Percentiles rank a stretch among this genome's conserved stretches.
Evolutionary conservation across 768 basidiomycete species (phyloP).

Genomic region (Russula olivacea): DNA sequence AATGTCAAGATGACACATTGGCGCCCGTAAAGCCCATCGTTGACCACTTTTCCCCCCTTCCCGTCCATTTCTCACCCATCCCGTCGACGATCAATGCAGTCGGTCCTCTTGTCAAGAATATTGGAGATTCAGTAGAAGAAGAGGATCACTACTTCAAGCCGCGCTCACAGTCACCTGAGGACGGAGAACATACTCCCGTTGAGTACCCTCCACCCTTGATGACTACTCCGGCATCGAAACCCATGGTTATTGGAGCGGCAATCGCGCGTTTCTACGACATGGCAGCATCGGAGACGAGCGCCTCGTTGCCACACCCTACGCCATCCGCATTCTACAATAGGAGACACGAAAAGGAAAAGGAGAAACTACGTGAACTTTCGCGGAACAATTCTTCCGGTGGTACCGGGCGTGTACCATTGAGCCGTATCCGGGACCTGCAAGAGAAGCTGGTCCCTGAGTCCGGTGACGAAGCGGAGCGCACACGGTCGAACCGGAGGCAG

Average conservation of each 20-base stretch:
- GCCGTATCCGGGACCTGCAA: slow-evolving; percentile 18
- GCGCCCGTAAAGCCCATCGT: slow-evolving; percentile 3
- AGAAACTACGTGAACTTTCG: slow-evolving; percentile 24
- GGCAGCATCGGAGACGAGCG: slow-evolving; percentile 16
- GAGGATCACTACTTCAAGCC: slow-evolving; percentile 17
- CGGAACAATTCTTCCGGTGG: slow-evolving; percentile 25
- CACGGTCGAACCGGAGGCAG: slow-evolving; percentile 12
- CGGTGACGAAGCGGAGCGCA: slow-evolving; percentile 25
- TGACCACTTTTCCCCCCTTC: slow-evolving; percentile 25
- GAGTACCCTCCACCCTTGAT: slow-evolving; percentile 12
- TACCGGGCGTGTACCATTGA: slow-evolving; percentile 18
- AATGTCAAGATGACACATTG: slow-evolving; percentile 8
- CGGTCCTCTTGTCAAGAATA: slow-evolving; percentile 20
- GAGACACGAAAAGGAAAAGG: slow-evolving; percentile 24
- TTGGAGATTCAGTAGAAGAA: slow-evolving; percentile 3
- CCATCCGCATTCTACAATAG: slow-evolving; percentile 22
- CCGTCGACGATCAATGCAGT: slow-evolving; percentile 13
- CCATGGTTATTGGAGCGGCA: slow-evolving; percentile 16
- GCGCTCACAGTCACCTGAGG: slow-evolving; percentile 9
- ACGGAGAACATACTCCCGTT: slow-evolving; percentile 16
- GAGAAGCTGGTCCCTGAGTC: slow-evolving; percentile 23
- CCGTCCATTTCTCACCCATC: slow-evolving; percentile 24
- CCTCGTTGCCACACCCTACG: slow-evolving; percentile 23
- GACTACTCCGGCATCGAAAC: slow-evolving; percentile 14
- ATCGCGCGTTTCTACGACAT: slow-evolving; percentile 23